Conservation (phyloP, 805 yeast genomes). For the Monosporozyma yasuniensis region DNA sequence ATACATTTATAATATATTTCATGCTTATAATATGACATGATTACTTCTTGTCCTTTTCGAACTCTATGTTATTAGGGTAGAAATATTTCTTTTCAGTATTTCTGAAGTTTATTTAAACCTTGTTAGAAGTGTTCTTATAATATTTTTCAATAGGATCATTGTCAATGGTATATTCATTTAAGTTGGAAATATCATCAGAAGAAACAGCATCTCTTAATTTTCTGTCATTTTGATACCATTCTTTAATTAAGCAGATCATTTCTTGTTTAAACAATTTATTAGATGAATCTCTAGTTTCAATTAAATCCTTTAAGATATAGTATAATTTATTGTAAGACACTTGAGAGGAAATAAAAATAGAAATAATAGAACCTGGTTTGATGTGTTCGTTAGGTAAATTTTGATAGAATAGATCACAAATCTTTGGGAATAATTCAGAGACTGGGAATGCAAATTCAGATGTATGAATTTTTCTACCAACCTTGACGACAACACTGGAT, state of each 20-base stretch:
- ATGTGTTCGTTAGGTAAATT: conserved; percentile 32
- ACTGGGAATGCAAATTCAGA: conserved; percentile 79
- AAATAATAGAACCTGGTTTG: conserved; percentile 46
- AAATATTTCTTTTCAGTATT: not conserved
- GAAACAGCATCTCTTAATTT: conserved; percentile 50
- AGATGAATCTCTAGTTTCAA: conserved; percentile 52
- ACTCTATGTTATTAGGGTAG: no score
- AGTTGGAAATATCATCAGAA: conserved; percentile 35
- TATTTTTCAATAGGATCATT: conserved; percentile 51
- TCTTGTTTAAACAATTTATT: conserved; percentile 44
- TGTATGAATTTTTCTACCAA: conserved; percentile 57
- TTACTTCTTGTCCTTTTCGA: not conserved
- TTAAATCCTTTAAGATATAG: conserved; percentile 50
- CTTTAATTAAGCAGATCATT: conserved; percentile 53
- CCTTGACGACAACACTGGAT: conserved; percentile 31
- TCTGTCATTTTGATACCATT: conserved; percentile 60
- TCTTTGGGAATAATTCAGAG: conserved; percentile 55
- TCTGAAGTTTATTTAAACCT: conserved; percentile 1
- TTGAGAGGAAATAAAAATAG: conserved; percentile 56
- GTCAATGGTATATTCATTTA: conserved; percentile 41
- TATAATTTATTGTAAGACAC: conserved; percentile 57
- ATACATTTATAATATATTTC: not conserved
- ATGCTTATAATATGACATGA: not conserved
- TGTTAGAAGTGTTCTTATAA: conserved; percentile 33
- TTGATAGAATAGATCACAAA: conserved; percentile 48